These are phyloP conservation scores for Juncus effusus DNA, from an alignment of 176 grass and related monocot species.

Conservation along the genomic window DNA sequence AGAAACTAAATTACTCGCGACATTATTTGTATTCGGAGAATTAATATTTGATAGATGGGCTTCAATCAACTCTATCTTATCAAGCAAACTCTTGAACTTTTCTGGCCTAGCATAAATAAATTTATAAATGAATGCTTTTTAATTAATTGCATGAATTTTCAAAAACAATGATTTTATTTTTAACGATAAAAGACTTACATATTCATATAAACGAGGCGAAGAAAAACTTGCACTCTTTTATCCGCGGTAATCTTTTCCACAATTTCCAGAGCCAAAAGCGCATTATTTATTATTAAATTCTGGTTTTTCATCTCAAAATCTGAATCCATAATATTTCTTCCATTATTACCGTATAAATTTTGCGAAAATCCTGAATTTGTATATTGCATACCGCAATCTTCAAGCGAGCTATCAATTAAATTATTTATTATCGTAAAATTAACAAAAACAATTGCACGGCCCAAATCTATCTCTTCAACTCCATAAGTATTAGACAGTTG, in stretches of 20 bases:
- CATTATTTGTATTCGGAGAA: slow-evolving; percentile 27
- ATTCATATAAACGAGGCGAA: slow-evolving; percentile 67
- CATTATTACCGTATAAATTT: slow-evolving; percentile 30
- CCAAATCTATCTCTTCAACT: slow-evolving; percentile 59
- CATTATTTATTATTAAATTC: slow-evolving; percentile 45
- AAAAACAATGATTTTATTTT: slow-evolving; percentile 12
- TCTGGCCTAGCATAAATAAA: slow-evolving; percentile 49
- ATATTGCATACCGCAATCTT: slow-evolving; percentile 44
- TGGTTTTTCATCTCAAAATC: slow-evolving; percentile 33
- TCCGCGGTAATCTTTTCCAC: slow-evolving; percentile 61
- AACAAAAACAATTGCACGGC: slow-evolving; percentile 54
- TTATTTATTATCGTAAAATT: slow-evolving; percentile 41
- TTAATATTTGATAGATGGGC: slow-evolving; percentile 42
- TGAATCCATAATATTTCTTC: slow-evolving; percentile 27
- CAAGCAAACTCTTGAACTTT: slow-evolving; percentile 66
- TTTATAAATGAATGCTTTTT: background rate
- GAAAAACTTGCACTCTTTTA: slow-evolving; percentile 60
- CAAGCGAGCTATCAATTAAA: slow-evolving; percentile 55
- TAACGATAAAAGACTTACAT: slow-evolving; percentile 42
- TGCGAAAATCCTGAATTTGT: slow-evolving; percentile 31
- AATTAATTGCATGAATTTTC: background rate
- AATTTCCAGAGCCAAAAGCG: slow-evolving; percentile 56
- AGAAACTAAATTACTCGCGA: slow-evolving; percentile 40
- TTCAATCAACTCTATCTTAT: slow-evolving; percentile 55
- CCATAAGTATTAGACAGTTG: slow-evolving; percentile 62